Base-by-base conservation (phyloP, 108 stramenopile species). In the Discostella pseudostelligera region DNA sequence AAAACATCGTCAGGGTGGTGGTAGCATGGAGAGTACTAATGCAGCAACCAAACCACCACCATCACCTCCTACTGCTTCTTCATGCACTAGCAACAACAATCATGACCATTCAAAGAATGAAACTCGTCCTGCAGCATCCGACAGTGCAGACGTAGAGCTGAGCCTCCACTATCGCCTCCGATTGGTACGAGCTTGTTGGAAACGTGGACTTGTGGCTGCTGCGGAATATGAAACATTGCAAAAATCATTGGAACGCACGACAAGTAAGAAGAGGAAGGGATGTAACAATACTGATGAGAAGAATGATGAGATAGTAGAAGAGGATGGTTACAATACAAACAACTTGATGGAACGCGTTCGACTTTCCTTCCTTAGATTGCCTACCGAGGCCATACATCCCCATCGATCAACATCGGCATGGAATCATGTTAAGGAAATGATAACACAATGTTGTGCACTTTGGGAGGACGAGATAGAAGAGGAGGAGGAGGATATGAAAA, bases 341-440 rank as follows among this genome's bases (percentile, higher is more conserved):
- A 48, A 60, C 39, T 59, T 65, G 57, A 59, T 65, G 58, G 72
- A 73, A 36, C 57, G 64, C 8, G 57, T 65, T 35, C 58, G 72
- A 16, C n/a, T 73, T 40, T 64, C 72, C 40, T 43, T 73, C 20
- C 24, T 73, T 40, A 57, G 72, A 36, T 50, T 73, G 0, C 72
- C 72, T 0, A 60, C 72, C 26, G 72, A 73, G 39, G 51, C 20
- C 35, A 47, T 47, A 16, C 62, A 16, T 62, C 61, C 35, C 29
- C 61, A 14, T 44, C 39, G 48, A 39, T 51, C 70, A 17, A 58
- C 20, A 0, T 20, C 39, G 16, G 64, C 58, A n/a, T 73, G 72
- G 72, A 59, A 46, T 16, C 64, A 73, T 60, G 72, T 54, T 14
- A 40, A 46, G 36, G 72, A 59, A 39, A 43, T 60, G 49, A 11